Evolutionary conservation across 257 asterid species (phyloP).

Genomic region (Solanum boliviense): DNA sequence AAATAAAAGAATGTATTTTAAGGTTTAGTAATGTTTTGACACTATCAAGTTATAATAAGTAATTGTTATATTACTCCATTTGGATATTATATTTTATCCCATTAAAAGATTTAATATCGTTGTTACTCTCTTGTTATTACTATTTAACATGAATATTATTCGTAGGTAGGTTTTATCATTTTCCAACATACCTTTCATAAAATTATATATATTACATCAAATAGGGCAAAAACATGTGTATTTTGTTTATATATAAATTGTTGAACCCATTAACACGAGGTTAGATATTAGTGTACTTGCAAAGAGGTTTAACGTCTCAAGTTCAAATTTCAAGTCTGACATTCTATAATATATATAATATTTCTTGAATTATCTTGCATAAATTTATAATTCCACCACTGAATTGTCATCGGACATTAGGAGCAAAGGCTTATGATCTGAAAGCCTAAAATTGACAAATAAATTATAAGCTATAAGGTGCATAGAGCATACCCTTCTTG

Average conservation of each 20-base stretch:
- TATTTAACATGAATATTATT: background rate
- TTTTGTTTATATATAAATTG: background rate
- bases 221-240: background rate
- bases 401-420: background rate
- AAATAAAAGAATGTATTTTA: background rate
- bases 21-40: background rate
- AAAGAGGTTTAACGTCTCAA: background rate
- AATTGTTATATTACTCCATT: background rate
- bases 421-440: background rate
- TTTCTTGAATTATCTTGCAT: background rate
- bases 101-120: background rate
- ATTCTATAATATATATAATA: background rate
- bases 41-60: background rate
- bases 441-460: background rate
- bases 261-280: background rate
- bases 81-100: background rate
- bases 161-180: background rate
- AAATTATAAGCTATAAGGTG: background rate
- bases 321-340: background rate
- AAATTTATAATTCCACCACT: background rate
- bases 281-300: background rate
- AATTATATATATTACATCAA: background rate
- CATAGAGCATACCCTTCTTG: slow-evolving; percentile 49
- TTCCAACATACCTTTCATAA: background rate
- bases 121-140: background rate